Percentiles rank a stretch among this genome's conserved stretches.
Evolutionary conservation across 2,329 filamentous ascomycete genomes (phyloP).

Genomic region (Periconia sp.): DNA sequence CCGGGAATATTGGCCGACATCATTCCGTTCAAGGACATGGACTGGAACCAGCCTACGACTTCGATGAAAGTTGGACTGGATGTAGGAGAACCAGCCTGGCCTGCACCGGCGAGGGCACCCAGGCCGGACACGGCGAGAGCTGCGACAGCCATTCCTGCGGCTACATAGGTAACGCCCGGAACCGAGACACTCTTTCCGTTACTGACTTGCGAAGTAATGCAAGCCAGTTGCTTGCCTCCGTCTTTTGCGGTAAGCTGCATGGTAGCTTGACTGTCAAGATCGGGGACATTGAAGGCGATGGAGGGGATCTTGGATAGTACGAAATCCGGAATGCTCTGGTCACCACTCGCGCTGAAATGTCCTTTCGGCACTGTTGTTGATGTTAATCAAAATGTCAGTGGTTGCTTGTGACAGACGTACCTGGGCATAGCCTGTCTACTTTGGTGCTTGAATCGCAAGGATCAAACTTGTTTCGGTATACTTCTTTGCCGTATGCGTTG

Average conservation of each 20-base stretch:
- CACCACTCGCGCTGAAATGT: slow-evolving; percentile 71
- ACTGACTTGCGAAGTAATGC: slow-evolving; percentile 75
- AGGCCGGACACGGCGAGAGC: slow-evolving; percentile 74
- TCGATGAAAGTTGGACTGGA: slow-evolving; percentile 84
- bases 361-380: slow-evolving; percentile 66
- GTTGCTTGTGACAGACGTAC: slow-evolving; percentile 49
- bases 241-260: slow-evolving; percentile 70
- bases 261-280: slow-evolving; percentile 83
- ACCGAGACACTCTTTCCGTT: slow-evolving; percentile 84
- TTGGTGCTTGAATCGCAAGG: slow-evolving; percentile 72
- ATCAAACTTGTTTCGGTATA: slow-evolving; percentile 80
- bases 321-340: slow-evolving; percentile 68
- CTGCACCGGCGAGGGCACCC: slow-evolving; percentile 64
- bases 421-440: slow-evolving; percentile 77
- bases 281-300: slow-evolving; percentile 88
- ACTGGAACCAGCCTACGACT: slow-evolving; percentile 87
- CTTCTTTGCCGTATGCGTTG: slow-evolving; percentile 77
- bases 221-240: slow-evolving; percentile 68
- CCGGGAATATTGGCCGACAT: slow-evolving; percentile 84
- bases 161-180: slow-evolving; percentile 78
- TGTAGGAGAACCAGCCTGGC: slow-evolving; percentile 56
- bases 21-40: slow-evolving; percentile 95
- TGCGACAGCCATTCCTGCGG: slow-evolving; percentile 81
- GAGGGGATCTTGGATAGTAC: slow-evolving; percentile 77
- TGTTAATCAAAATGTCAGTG: slow-evolving; percentile 20